Evolutionary conservation across 1,139 yeast species (phyloP).

Genomic region (Insectozyma bohioensis): DNA sequence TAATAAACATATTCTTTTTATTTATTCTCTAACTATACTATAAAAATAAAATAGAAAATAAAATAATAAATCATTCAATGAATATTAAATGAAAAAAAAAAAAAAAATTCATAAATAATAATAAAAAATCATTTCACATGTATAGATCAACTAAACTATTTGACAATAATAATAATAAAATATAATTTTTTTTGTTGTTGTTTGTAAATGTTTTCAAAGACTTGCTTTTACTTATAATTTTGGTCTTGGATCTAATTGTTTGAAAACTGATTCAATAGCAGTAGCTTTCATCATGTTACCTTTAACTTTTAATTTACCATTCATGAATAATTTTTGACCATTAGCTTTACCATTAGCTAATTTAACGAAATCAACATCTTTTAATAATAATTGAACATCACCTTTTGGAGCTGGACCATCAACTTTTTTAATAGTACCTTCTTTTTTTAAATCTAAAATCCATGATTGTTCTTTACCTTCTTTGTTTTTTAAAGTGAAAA

Average conservation of each 20-base stretch:
- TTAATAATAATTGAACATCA: conserved; percentile 65
- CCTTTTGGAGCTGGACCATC: conserved; percentile 53
- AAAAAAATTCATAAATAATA: too few relatives aligned
- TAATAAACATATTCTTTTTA: too few relatives aligned
- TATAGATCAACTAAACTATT: too few relatives aligned
- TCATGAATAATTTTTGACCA: conserved; percentile 82
- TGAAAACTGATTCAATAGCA: conserved; percentile 69
- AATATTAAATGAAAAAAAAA: too few relatives aligned
- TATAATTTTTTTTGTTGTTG: too few relatives aligned
- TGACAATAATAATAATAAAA: too few relatives aligned
- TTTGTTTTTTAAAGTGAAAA: conserved; percentile 69
- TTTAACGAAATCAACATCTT: conserved; percentile 65
- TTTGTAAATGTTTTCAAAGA: too few relatives aligned
- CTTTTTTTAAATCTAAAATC: conserved; percentile 69
- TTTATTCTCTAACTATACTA: too few relatives aligned
- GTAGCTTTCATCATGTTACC: conserved; percentile 92
- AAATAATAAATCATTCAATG: too few relatives aligned
- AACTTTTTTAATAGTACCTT: conserved; percentile 54
- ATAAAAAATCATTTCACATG: too few relatives aligned
- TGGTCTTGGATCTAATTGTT: conserved; percentile 59
- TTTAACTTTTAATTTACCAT: conserved; percentile 80
- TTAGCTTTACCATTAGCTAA: conserved; percentile 77
- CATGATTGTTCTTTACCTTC: conserved; percentile 66
- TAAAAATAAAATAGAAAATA: too few relatives aligned
- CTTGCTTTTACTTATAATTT: conserved; percentile 43